Evolutionary conservation across 106 monocot genomes (phyloP), one percentile per base, ranked within the genome.

Genomic region (Apostasia ramifera): DNA sequence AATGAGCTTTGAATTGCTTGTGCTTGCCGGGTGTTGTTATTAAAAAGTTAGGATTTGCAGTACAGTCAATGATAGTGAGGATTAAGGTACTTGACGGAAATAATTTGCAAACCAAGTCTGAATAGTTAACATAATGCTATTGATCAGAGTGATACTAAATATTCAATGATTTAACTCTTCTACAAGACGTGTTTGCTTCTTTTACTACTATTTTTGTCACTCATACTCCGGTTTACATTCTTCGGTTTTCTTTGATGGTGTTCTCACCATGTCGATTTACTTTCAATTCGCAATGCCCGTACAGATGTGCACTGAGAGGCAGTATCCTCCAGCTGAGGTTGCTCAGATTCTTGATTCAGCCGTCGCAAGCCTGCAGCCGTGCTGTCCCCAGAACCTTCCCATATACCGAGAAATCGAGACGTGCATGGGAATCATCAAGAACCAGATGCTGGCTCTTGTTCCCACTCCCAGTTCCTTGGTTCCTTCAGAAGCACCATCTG

Each of bases 341-440:
- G 98, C 98, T 1, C 92, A 93, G 53, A 87, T 93, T 67, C 83
- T 98, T 58, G 93, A 93, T 78, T 83, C 85, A 42, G 92, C 87
- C 10, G 80, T 90, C 2, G 48, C 83, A 14, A 81, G 83, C 65
- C 63, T 98, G 74, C 85, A 82, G 13, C 93, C 98, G 39, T 81
- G 84, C 66, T 87, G 87, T 74, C 75, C 87, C 4, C 81, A 93
- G 59, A 98, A 90, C 59, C 72, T 90, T 42, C 80, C 82, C 5
- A 77, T 93, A 14, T 98, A 81, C 69, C 70, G 87, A 66, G 92
- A 98, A 77, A 90, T 98, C 1, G 98, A 98, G 65, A 79, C 54
- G 5, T 90, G 84, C 53, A 98, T 98, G 86, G 90, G 90, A 40
- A 81, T 87, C 68, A 90, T 93, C 50, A 98, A 98, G 63, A 89